Base-by-base conservation (phyloP, 352 stramenopile species). In the Phytophthora pini region DNA sequence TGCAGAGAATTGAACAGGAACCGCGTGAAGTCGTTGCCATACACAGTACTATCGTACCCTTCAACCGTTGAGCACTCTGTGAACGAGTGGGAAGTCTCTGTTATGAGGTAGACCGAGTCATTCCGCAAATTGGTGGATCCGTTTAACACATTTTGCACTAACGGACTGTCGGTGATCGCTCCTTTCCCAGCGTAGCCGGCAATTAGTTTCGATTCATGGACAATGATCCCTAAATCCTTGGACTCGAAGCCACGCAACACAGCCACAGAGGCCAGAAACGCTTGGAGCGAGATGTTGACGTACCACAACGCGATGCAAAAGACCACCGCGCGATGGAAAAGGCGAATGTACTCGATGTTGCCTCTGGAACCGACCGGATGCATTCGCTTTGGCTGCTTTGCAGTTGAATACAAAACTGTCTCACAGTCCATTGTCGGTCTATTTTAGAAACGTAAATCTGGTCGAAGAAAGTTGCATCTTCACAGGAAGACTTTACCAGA, bases 71-170 rank as follows among this genome's bases (percentile, higher is more conserved):
- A 51, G 20, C 64, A 72, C 11, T 59, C 17, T 8, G 27, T 20
- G 12, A 53, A 57, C 24, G 56, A 82, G 17, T 48, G 45, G 1
- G 41, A 46, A 4, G 24, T 58, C 2, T 40, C 24, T 8, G 29
- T 59, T 45, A 77, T 49, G 26, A 81, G 47, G 43, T 60, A 86
- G 11, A 82, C 12, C 34, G 72, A 72, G 36, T 66, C 70, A 13
- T 64, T 56, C 0, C 68, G 62, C 9, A 48, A 53, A 4, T 52
- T 40, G 4, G 70, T 80, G n/a, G 39, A 53, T 20, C 64, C 56
- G 20, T 34, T 22, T 9, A 72, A 44, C 3, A 71, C 24, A 9
- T 65, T 27, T 27, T 68, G 36, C 11, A 83, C 38, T 9, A 82
- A 43, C 9, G 49, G 56, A 15, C 66, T 75, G 1, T 78, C 58